Percentiles rank a stretch among this genome's conserved stretches.
phyloP scores from a whole-genome alignment of 148 eudicot genomes.

The Fagopyrum homotropicum region DNA sequence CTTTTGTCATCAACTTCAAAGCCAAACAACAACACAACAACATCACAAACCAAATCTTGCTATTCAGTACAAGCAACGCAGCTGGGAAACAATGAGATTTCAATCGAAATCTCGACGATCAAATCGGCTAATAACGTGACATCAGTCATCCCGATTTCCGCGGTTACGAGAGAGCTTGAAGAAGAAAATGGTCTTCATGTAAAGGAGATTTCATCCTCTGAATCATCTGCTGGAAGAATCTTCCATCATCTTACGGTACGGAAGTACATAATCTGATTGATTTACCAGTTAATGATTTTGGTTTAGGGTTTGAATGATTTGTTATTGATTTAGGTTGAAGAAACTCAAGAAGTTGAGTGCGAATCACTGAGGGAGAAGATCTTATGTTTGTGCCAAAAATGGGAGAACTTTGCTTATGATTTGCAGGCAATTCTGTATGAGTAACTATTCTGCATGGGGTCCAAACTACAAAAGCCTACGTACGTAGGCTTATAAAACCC shows the following conservation, averaged over 20 bases:
- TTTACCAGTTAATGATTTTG: background rate
- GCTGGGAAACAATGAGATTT: slow-evolving; percentile 30
- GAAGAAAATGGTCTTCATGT: slow-evolving; percentile 33
- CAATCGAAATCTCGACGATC: slow-evolving; percentile 36
- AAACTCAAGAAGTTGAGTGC: background rate
- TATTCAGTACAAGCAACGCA: slow-evolving; percentile 24
- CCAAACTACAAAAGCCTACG: too few species aligned
- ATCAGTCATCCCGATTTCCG: slow-evolving; percentile 20
- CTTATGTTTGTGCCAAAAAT: background rate
- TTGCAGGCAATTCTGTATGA: too few species aligned
- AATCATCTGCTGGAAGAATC: slow-evolving; percentile 38
- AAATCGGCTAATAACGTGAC: slow-evolving; percentile 5
- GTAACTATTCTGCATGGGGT: too few species aligned
- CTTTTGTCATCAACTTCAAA: slow-evolving; percentile 14
- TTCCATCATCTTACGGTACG: slow-evolving; percentile 33
- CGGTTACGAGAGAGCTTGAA: slow-evolving; percentile 36
- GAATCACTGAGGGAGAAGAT: background rate
- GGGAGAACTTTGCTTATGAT: background rate
- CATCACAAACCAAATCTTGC: background rate
- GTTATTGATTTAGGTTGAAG: background rate
- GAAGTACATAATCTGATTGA: background rate
- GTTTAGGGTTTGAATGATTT: background rate
- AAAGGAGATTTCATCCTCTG: slow-evolving; percentile 36
- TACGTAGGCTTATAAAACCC: too few species aligned
- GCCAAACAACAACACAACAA: background rate